A percentile compares a stretch with the other conserved stretches of the same genome.
Conservation (phyloP, 768 basidiomycete species). For the Naganishia vaughanmartiniae region DNA sequence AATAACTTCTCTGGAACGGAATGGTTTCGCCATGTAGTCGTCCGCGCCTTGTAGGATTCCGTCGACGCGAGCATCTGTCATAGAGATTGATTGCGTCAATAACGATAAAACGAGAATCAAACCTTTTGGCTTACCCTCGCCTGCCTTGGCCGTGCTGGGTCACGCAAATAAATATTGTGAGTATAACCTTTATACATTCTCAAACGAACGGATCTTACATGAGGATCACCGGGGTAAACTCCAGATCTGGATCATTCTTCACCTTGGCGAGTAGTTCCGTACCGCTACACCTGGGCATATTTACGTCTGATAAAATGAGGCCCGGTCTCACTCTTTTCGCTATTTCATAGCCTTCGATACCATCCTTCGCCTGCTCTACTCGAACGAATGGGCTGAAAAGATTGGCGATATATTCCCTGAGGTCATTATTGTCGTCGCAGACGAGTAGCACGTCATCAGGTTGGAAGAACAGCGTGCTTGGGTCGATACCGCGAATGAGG, state of each 20-base stretch:
- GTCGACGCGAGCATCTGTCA: conserved; percentile 51
- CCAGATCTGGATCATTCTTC: neutral
- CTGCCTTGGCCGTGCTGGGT: conserved; percentile 26
- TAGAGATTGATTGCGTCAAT: conserved; percentile 30
- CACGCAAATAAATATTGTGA: neutral
- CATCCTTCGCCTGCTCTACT: conserved; percentile 51
- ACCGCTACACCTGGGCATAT: conserved; percentile 51
- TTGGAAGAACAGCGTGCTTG: conserved; percentile 49
- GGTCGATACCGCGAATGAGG: conserved; percentile 43
- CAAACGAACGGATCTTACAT: neutral
- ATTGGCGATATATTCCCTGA: conserved; percentile 51
- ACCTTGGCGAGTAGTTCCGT: conserved; percentile 33
- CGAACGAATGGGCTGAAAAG: conserved; percentile 51
- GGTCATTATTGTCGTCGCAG: conserved; percentile 50
- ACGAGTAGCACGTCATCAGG: conserved; percentile 50
- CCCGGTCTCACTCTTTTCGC: conserved; percentile 39
- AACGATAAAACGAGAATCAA: neutral
- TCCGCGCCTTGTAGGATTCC: conserved; percentile 53
- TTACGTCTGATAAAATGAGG: conserved; percentile 52
- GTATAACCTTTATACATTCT: neutral
- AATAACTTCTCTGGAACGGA: conserved; percentile 53
- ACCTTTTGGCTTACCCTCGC: conserved; percentile 29
- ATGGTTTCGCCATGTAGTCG: conserved; percentile 54
- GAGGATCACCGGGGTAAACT: conserved; percentile 35
- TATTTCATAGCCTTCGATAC: conserved; percentile 44